Conservation (phyloP, 2,329 filamentous ascomycete genomes). For the Diatrype stigma region DNA sequence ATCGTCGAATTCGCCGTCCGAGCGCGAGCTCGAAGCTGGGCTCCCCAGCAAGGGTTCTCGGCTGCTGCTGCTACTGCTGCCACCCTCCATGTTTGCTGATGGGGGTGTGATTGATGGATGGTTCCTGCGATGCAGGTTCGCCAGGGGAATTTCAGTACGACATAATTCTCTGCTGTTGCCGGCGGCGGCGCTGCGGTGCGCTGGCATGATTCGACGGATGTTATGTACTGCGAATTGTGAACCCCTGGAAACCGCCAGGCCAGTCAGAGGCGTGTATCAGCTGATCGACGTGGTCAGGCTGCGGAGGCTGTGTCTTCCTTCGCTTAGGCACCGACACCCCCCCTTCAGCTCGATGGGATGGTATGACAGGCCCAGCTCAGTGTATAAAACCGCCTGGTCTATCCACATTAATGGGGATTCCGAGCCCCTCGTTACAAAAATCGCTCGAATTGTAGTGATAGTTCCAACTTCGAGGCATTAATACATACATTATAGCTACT, state of each 20-base stretch:
- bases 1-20: slow-evolving; percentile 9
- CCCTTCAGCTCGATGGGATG: background rate
- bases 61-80: slow-evolving; percentile 15
- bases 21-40: slow-evolving; percentile 15
- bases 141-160: slow-evolving; percentile 12
- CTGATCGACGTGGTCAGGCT: slow-evolving; percentile 1
- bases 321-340: background rate
- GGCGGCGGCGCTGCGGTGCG: background rate
- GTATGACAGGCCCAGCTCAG: too few relatives aligned
- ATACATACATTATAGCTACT: too few relatives aligned
- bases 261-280: background rate
- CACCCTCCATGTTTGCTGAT: slow-evolving; percentile 15
- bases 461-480: too few relatives aligned
- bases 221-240: background rate
- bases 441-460: too few relatives aligned
- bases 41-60: slow-evolving; percentile 22
- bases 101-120: slow-evolving; percentile 8
- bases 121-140: slow-evolving; percentile 19
- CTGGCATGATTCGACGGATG: background rate
- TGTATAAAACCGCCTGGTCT: too few relatives aligned
- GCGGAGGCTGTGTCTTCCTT: background rate
- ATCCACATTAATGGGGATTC: too few relatives aligned
- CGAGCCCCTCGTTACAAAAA: too few relatives aligned
- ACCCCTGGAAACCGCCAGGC: background rate
- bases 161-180: slow-evolving; percentile 1